Conservation (phyloP, 768 basidiomycete species). For the Collybiopsis confluens region DNA sequence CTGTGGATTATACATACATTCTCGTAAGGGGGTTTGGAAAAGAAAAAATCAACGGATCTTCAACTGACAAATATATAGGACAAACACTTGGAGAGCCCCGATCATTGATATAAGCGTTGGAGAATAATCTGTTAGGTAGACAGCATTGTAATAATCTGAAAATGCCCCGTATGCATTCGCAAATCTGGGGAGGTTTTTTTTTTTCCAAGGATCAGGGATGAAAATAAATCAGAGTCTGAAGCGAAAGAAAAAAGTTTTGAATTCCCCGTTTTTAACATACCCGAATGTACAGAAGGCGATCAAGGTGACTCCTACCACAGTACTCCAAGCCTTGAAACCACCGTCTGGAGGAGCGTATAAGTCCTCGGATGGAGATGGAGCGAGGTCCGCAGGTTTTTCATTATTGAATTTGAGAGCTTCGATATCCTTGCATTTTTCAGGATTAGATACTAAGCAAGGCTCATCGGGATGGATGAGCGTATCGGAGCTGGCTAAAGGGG, state of each 20-base stretch:
- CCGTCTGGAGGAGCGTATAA: slow-evolving; percentile 1
- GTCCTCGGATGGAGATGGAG: neutral
- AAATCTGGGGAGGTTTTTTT: too few relatives aligned
- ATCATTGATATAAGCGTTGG: too few relatives aligned
- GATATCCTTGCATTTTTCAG: neutral
- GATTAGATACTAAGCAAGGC: neutral
- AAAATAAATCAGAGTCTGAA: neutral
- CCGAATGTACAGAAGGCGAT: slow-evolving; percentile 1
- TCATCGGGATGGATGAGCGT: slow-evolving; percentile 1
- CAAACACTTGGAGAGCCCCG: too few relatives aligned
- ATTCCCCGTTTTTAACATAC: too few relatives aligned
- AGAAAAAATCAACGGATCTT: neutral
- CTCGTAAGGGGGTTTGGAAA: neutral
- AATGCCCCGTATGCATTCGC: neutral
- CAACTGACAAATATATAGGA: too few relatives aligned
- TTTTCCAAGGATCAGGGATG: too few relatives aligned
- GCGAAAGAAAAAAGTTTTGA: neutral
- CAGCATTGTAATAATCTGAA: too few relatives aligned
- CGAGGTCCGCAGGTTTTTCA: too few relatives aligned
- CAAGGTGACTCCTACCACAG: neutral
- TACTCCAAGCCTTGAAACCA: neutral
- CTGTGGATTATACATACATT: too few relatives aligned
- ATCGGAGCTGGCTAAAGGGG: neutral
- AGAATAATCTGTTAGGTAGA: too few relatives aligned
- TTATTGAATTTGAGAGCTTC: neutral